These are phyloP conservation scores for Musa itinerans DNA, from an alignment of 176 grass and related monocot species.

Conservation along the genomic window DNA sequence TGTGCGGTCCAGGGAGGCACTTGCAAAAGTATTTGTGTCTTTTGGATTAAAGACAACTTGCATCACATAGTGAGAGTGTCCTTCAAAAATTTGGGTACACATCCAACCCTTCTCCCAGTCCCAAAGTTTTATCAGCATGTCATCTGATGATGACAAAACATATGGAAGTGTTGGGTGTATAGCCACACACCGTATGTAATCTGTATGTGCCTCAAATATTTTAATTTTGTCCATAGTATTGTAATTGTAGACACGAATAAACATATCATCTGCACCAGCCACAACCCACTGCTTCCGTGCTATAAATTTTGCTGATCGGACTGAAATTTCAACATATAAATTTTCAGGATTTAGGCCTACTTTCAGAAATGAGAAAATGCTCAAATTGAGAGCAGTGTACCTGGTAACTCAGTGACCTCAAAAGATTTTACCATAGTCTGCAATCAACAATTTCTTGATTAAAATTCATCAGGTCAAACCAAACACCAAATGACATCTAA, in stretches of 20 bases:
- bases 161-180: slow-evolving; percentile 95
- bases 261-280: slow-evolving; percentile 96
- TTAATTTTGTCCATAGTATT: slow-evolving; percentile 24
- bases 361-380: background rate
- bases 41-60: slow-evolving; percentile 97
- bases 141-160: slow-evolving; percentile 95
- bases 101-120: slow-evolving; percentile 99
- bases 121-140: slow-evolving; percentile 99
- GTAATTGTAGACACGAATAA: slow-evolving; percentile 48
- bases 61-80: slow-evolving; percentile 99
- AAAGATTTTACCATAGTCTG: slow-evolving; percentile 32
- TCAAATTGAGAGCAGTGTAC: slow-evolving; percentile 17
- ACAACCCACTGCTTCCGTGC: slow-evolving; percentile 97
- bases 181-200: slow-evolving; percentile 71
- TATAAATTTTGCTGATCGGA: slow-evolving; percentile 87
- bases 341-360: background rate
- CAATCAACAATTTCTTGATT: slow-evolving; percentile 21
- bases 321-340: slow-evolving; percentile 46
- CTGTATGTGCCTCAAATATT: slow-evolving; percentile 19
- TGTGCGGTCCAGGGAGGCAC: slow-evolving; percentile 94
- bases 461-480: background rate
- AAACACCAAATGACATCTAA: too few species aligned
- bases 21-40: slow-evolving; percentile 96
- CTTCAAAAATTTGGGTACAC: slow-evolving; percentile 99
- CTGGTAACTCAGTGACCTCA: slow-evolving; percentile 47